Evolutionary conservation across 148 eudicot genomes (phyloP).

Genomic region (Gaultheria prostrata): DNA sequence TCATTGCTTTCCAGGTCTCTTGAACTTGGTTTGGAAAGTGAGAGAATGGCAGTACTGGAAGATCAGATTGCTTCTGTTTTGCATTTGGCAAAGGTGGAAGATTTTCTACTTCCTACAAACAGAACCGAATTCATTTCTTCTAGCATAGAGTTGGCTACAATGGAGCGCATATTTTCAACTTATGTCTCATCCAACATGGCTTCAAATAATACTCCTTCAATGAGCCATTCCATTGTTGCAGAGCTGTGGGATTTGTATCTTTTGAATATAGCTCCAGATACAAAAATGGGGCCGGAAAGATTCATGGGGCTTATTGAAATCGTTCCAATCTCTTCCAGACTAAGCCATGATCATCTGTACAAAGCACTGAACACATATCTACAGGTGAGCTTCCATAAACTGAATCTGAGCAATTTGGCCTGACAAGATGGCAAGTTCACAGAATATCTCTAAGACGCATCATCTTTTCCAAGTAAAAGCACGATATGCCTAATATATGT

Average conservation of each 20-base stretch:
- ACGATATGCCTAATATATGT: background rate
- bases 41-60: conserved; percentile 38
- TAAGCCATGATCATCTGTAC: conserved; percentile 77
- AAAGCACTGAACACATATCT: conserved; percentile 57
- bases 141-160: conserved; percentile 41
- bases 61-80: conserved; percentile 53
- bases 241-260: conserved; percentile 84
- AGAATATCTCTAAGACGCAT: background rate
- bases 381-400: conserved; percentile 39
- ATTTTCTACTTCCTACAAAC: conserved; percentile 52
- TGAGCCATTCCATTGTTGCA: conserved; percentile 48
- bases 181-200: conserved; percentile 45
- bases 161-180: conserved; percentile 59
- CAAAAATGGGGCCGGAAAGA: conserved; percentile 37
- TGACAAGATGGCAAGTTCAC: background rate
- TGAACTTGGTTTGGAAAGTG: conserved; percentile 43
- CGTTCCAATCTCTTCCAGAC: conserved; percentile 60
- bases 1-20: conserved; percentile 54
- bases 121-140: conserved; percentile 26
- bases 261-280: conserved; percentile 42
- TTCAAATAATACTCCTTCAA: conserved; percentile 30
- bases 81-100: conserved; percentile 65
- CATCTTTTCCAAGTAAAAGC: background rate
- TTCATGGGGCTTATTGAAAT: conserved; percentile 65
- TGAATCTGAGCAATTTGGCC: background rate